These are phyloP conservation scores for Coemansia sp. DNA, from an alignment of 192 early-diverging fungal species.

Conservation along the genomic window DNA sequence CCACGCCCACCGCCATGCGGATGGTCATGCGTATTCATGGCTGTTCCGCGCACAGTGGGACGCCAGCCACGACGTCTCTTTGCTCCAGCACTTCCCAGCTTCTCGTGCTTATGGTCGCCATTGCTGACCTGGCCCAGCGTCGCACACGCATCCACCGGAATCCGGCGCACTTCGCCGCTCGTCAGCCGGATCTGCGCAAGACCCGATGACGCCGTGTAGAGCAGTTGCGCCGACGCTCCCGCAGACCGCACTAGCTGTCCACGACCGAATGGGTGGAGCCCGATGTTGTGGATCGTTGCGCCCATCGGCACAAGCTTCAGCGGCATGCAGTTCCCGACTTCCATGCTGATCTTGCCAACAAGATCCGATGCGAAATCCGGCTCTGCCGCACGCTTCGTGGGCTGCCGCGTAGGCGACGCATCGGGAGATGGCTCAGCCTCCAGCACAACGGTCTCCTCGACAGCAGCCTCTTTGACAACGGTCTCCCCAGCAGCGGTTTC, in stretches of 20 bases:
- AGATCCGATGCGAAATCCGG: not conserved
- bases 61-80: slow-evolving; percentile 79
- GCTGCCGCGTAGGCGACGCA: no score
- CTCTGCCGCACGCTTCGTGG: no score
- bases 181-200: slow-evolving; percentile 83
- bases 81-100: slow-evolving; percentile 88
- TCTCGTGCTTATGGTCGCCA: slow-evolving; percentile 83
- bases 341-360: slow-evolving; percentile 53
- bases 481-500: no score
- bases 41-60: slow-evolving; percentile 92
- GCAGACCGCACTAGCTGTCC: slow-evolving; percentile 82
- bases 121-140: slow-evolving; percentile 91
- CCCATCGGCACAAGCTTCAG: slow-evolving; percentile 92
- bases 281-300: slow-evolving; percentile 84
- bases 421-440: no score
- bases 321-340: slow-evolving; percentile 86
- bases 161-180: slow-evolving; percentile 84
- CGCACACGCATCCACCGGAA: slow-evolving; percentile 81
- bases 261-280: slow-evolving; percentile 71
- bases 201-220: slow-evolving; percentile 73
- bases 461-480: not conserved
- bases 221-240: slow-evolving; percentile 81
- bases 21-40: slow-evolving; percentile 93
- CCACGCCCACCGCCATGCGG: slow-evolving; percentile 96
- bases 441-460: not conserved